phyloP scores from a whole-genome alignment of 345 rosid species.

The Carallia pectinifolia region DNA sequence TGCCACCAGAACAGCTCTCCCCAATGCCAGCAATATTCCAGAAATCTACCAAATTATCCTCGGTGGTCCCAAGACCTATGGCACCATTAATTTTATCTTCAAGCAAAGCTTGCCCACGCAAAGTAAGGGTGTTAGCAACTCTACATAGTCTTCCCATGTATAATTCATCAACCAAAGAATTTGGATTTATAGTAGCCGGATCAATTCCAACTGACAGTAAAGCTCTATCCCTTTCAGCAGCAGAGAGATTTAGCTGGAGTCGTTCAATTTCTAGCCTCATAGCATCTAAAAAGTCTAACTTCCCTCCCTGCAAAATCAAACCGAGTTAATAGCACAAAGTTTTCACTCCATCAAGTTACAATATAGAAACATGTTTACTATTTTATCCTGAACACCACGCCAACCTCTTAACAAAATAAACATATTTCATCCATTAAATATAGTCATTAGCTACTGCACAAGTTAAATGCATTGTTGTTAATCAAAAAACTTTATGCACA shows the following conservation, averaged over 20 bases:
- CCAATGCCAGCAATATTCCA: constrained; percentile 73
- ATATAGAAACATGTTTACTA: constrained; percentile 1
- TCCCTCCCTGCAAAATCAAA: constrained; percentile 52
- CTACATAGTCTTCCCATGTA: constrained; percentile 72
- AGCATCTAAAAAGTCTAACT: constrained; percentile 65
- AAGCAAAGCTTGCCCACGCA: constrained; percentile 73
- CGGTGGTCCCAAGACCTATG: constrained; percentile 64
- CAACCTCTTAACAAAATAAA: not conserved
- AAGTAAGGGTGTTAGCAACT: constrained; percentile 65
- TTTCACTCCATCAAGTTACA: constrained; percentile 10
- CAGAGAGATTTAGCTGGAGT: constrained; percentile 75
- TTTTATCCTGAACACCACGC: not conserved
- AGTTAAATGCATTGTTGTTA: no score
- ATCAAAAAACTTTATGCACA: no score
- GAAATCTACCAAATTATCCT: constrained; percentile 61
- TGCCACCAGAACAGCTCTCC: constrained; percentile 61
- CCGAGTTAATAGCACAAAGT: constrained; percentile 1
- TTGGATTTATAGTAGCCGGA: constrained; percentile 93
- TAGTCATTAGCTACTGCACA: not conserved
- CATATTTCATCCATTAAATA: not conserved
- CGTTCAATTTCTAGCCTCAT: constrained; percentile 95
- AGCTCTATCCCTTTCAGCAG: constrained; percentile 98
- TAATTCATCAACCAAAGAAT: constrained; percentile 59
- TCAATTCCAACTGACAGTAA: constrained; percentile 80
- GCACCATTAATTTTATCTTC: constrained; percentile 83